Evolutionary conservation across 768 basidiomycete species (phyloP).

Genomic region (Boletus rufocinnamomeus): DNA sequence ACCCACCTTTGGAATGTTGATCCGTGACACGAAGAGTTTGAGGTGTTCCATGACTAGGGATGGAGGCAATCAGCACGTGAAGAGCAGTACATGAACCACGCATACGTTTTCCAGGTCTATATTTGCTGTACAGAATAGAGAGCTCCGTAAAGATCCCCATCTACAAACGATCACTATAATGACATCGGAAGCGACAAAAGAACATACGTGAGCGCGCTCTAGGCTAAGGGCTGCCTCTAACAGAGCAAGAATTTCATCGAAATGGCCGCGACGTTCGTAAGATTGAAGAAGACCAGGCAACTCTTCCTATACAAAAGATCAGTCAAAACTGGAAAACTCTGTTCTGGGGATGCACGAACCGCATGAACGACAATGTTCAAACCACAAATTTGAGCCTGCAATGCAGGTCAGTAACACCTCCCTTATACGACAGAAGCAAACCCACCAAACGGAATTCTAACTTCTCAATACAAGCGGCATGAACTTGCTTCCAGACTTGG

Average conservation of each 20-base stretch:
- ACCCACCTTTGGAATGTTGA: constrained; percentile 92
- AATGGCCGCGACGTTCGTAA: constrained; percentile 91
- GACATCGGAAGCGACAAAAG: background rate
- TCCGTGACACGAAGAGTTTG: constrained; percentile 91
- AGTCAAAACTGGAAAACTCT: constrained; percentile 8
- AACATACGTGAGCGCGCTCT: constrained; percentile 85
- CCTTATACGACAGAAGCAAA: constrained; percentile 3
- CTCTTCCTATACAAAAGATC: constrained; percentile 59
- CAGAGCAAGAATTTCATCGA: constrained; percentile 89
- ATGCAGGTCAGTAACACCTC: constrained; percentile 9
- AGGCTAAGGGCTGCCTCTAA: constrained; percentile 95
- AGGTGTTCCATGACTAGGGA: constrained; percentile 94
- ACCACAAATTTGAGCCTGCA: constrained; percentile 95
- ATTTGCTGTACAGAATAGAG: constrained; percentile 90
- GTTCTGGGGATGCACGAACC: constrained; percentile 27
- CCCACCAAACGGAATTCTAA: constrained; percentile 86
- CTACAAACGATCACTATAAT: constrained; percentile 34
- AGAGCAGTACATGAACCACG: constrained; percentile 11
- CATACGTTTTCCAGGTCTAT: constrained; percentile 88
- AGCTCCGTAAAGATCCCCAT: constrained; percentile 99
- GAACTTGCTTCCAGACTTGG: constrained; percentile 99
- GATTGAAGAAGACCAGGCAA: constrained; percentile 69
- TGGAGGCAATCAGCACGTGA: constrained; percentile 8
- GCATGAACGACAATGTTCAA: constrained; percentile 97
- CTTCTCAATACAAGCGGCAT: constrained; percentile 98